These are phyloP conservation scores for Pseudopyrenochaeta lycopersici DNA, from an alignment of 2,329 filamentous ascomycete species.

Conservation along the genomic window DNA sequence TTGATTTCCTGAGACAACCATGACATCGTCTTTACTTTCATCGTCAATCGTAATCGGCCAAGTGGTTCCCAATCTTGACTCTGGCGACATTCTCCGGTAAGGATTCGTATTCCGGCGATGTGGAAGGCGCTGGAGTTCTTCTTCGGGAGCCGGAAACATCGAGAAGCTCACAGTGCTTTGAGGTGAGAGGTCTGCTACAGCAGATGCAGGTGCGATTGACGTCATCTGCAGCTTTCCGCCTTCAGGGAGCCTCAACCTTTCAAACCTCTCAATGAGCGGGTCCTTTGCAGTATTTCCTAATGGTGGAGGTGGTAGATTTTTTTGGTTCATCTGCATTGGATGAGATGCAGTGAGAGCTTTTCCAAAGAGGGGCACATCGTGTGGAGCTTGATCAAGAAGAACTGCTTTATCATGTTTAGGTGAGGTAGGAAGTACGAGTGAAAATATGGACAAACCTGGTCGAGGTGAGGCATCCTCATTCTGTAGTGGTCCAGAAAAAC, in stretches of 20 bases:
- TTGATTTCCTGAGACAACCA: background rate
- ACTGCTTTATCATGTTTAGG: background rate
- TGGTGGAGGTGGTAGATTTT: background rate
- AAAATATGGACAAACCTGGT: background rate
- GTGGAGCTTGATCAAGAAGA: background rate
- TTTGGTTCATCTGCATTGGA: background rate
- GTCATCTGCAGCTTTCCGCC: background rate
- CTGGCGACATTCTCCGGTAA: background rate
- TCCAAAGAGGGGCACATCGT: no score
- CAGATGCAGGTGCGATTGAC: background rate
- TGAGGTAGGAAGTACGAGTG: background rate
- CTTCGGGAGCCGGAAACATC: background rate
- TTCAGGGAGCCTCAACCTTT: slow-evolving; percentile 2
- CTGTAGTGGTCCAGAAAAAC: background rate
- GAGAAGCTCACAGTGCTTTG: background rate
- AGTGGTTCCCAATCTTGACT: no score
- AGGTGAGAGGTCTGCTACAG: background rate
- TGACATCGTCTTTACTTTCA: background rate
- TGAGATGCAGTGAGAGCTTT: background rate
- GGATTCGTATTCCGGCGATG: background rate
- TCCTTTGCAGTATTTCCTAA: background rate
- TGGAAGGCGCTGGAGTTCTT: background rate
- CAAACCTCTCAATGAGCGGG: slow-evolving; percentile 1
- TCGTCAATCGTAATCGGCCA: background rate
- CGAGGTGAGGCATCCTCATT: background rate